Base-by-base conservation (phyloP, 2,329 filamentous ascomycete species). In the Aspergillus aculeatus region DNA sequence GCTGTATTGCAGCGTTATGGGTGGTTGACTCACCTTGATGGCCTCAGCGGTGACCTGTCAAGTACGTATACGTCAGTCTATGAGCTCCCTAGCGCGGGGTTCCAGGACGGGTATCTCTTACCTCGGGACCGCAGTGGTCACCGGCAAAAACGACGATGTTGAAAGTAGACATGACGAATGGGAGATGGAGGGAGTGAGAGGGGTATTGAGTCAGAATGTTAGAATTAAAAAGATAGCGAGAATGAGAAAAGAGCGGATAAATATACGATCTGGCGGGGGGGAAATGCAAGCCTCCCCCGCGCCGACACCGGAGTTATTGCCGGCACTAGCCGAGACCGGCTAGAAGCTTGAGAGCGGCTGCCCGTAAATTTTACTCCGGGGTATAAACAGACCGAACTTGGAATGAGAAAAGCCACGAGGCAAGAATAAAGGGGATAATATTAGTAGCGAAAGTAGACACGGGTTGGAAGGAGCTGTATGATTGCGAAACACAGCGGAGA, bases 91-190 rank as follows among this genome's bases (percentile, higher is more conserved):
- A 41, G 38, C 16, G 16, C 31, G 50, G 29, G 23, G 31, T 50
- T 12, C 35, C 21, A 49, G 32, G 38, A 44, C 9, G 5, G 5
- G 7, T 38, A 51, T n/a, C 64, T 71, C 84, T 69, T 77, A 92
- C 90, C 86, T 96, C 91, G 1, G 91, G 91, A 75, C 91, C 91
- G 72, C 89, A 91, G 78, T 95, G 90, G 81, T 96, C 92, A 71
- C 90, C 90, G 55, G 78, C 89, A 75, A 94, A 91, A 60, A 94
- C 89, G 63, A 93, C 90, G 74, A 93, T 89, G 66, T 91, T 91
- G 74, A 86, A 88, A 54, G 84, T 82, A 67, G 87, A 78, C 89
- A 92, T 92, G 60, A 69, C 82, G 64, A 61, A 19, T 32, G 50
- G 49, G 14, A 44, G 24, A 29, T 47, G 51, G 26, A 48, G 47